Conservation (phyloP, 2,329 filamentous ascomycete genomes). For the Neonectria hederae region DNA sequence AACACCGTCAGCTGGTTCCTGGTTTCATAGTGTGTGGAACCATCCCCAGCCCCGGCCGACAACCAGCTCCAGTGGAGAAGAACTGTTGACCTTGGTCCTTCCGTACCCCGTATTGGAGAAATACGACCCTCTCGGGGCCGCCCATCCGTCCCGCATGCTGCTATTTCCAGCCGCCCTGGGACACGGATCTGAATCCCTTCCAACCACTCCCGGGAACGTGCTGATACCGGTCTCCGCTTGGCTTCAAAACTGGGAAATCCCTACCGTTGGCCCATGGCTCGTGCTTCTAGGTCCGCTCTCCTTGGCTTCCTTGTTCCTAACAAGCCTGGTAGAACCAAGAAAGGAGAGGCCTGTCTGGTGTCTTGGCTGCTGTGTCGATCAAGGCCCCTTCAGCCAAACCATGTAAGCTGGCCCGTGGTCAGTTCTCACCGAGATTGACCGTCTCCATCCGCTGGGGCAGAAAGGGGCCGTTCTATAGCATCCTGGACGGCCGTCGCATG, state of each 20-base stretch:
- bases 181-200: background rate
- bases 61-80: background rate
- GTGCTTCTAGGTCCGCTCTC: background rate
- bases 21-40: background rate
- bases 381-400: background rate
- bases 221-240: conserved; percentile 3
- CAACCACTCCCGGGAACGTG: conserved; percentile 4
- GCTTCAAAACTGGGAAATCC: background rate
- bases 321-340: background rate
- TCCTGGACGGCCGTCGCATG: conserved; percentile 6
- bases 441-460: conserved; percentile 9
- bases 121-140: background rate
- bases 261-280: background rate
- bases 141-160: background rate
- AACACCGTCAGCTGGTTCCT: background rate
- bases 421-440: conserved; percentile 14
- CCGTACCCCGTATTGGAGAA: conserved; percentile 16
- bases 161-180: conserved; percentile 5
- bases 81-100: background rate
- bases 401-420: background rate
- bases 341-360: conserved; percentile 6
- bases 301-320: background rate
- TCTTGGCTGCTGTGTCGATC: background rate
- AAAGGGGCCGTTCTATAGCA: background rate
- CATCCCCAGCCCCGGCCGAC: background rate